phyloP scores from a whole-genome alignment of 495 filamentous ascomycete species.

The Mycothermus thermophilus region DNA sequence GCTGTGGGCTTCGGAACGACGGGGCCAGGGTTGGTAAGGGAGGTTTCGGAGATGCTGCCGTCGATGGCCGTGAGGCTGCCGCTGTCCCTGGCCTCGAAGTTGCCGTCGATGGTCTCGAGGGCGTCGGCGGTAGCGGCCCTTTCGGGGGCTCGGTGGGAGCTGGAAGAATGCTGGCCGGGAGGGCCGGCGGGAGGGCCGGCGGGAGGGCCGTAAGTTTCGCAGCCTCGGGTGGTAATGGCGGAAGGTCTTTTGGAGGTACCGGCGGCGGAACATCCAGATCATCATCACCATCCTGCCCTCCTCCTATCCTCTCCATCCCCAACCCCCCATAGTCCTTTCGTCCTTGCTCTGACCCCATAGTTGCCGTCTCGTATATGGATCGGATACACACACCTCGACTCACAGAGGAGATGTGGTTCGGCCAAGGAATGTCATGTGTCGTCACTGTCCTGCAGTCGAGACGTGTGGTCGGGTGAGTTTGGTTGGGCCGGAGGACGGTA shows the following conservation, averaged over 20 bases:
- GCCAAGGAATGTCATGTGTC: constrained; percentile 14
- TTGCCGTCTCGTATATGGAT: constrained; percentile 6
- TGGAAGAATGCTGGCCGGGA: background rate
- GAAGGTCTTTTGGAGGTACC: constrained; percentile 1
- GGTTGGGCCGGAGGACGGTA: background rate
- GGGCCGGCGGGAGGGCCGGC: no score
- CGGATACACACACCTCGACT: constrained; percentile 5
- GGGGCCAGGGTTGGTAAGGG: no score
- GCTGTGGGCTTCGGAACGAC: no score
- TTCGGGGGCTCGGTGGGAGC: constrained; percentile 15
- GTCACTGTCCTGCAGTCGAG: constrained; percentile 22
- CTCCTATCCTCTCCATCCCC: background rate
- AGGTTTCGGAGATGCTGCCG: constrained; percentile 4
- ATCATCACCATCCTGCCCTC: constrained; percentile 5
- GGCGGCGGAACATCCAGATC: constrained; percentile 14
- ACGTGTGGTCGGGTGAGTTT: constrained; percentile 9
- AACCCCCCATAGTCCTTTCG: constrained; percentile 13
- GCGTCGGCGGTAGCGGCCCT: constrained; percentile 17
- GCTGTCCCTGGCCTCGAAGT: constrained; percentile 7
- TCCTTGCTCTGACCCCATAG: constrained; percentile 12
- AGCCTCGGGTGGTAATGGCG: background rate
- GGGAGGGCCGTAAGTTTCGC: background rate
- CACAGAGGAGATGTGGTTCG: constrained; percentile 4
- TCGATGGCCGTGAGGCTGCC: no score
- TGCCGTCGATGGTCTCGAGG: no score